Base-by-base conservation (phyloP, 805 yeast genomes). In the Groenewaldozyma tartarivorans region DNA sequence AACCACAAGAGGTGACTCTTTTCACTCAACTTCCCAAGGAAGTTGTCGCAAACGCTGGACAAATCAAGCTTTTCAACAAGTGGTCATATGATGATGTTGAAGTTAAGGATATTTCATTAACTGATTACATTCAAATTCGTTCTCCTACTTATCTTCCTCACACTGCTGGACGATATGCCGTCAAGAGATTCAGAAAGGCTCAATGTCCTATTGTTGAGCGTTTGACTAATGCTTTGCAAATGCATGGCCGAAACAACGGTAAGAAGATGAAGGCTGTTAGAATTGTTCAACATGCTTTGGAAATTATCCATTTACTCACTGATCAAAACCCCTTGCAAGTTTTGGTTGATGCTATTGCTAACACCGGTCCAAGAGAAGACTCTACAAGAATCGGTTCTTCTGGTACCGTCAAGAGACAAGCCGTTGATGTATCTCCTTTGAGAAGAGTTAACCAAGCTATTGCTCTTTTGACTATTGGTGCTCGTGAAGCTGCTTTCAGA, bases 201-300 rank as follows among this genome's bases (percentile, higher is more conserved):
- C 98, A 92, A 79, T 88, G 96, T 77, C 97, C 97, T 66, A 81
- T 92, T 71, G 71, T 92, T 61, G 99, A 92, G 82, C 90, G 99
- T 81, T 79, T 92, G 71, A 90, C 97, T 74, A 90, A 92, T 90
- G 83, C 98, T 54, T 79, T 92, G 69, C 92, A 92, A 98, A 92
- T 92, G 98, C 88, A 92, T 83, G 99, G 99, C 79, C 90, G 97
- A 80, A 92, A 92, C 94, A 92, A 94, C 83, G 99, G 99, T 81
- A 92, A 92, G 82, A 92, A 92, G 79, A 85, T 94, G 72, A 88
- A 90, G 84, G 98, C 99, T 63, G 97, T 92, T 62, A 88, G 97
- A 83, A 92, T 92, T 70, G 87, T 92, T 71, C 85, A 94, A 80
- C 98, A 92, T 81, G 90, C 99, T 61, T 76, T 92, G 68, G 99